Conservation (phyloP, 1,284 basidiomycete genomes). For the Golubevia pallescens region DNA sequence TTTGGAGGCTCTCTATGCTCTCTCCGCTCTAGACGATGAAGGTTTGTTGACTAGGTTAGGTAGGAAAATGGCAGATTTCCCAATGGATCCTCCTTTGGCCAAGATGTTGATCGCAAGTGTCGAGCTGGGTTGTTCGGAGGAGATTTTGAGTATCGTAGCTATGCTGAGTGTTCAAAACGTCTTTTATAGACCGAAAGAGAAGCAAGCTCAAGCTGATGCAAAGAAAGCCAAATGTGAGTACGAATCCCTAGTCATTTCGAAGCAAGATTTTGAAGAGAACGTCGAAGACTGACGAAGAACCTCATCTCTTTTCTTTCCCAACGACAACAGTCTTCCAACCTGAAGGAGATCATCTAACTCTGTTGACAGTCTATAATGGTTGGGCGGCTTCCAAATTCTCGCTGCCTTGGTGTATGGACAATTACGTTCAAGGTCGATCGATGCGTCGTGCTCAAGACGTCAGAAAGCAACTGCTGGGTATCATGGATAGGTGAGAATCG, state of each 20-base stretch:
- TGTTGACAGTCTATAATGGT: constrained; percentile 95
- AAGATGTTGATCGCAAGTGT: constrained; percentile 99
- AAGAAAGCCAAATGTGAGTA: constrained; percentile 83
- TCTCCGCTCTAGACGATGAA: constrained; percentile 95
- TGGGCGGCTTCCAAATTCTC: constrained; percentile 96
- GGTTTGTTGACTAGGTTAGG: constrained; percentile 91
- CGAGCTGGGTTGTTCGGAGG: constrained; percentile 90
- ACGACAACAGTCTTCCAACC: too few species aligned
- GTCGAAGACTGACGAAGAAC: not conserved
- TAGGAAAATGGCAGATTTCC: constrained; percentile 99
- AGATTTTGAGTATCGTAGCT: constrained; percentile 93
- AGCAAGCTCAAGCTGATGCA: constrained; percentile 96
- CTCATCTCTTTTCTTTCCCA: constrained; percentile 1
- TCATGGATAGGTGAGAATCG: constrained; percentile 86
- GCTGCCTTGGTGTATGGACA: constrained; percentile 67
- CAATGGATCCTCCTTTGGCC: constrained; percentile 92
- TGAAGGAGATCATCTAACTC: constrained; percentile 93
- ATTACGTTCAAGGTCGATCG: constrained; percentile 95
- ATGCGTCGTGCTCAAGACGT: constrained; percentile 98
- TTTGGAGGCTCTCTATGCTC: constrained; percentile 88
- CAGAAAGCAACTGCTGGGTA: constrained; percentile 92
- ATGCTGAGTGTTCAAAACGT: constrained; percentile 95
- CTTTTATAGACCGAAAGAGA: constrained; percentile 97
- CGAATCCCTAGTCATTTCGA: too few species aligned
- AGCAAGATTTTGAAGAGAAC: constrained; percentile 55